A percentile compares a stretch with the other conserved stretches of the same genome.
Evolutionary conservation across 768 basidiomycete genomes (phyloP).

Genomic region (Coprinellus aureogranulatus): DNA sequence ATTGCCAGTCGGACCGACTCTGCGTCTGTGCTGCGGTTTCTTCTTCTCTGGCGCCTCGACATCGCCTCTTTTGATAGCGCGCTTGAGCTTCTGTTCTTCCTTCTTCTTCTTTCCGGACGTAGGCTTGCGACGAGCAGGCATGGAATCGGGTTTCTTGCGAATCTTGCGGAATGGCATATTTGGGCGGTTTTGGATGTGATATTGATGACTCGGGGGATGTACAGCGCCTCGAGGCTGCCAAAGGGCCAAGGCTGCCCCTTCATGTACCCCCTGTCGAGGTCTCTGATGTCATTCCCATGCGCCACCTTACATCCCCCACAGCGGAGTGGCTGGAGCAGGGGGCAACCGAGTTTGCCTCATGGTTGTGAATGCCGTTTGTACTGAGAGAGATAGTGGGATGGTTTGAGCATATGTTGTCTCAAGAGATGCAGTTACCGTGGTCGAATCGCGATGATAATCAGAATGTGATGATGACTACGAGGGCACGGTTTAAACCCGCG

Average conservation of each 20-base stretch:
- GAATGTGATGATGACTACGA: not conserved
- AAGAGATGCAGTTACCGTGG: too few species aligned
- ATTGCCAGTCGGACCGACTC: slow-evolving; percentile 30
- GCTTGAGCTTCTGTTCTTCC: slow-evolving; percentile 70
- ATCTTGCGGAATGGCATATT: too few species aligned
- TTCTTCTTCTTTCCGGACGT: slow-evolving; percentile 68
- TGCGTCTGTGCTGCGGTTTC: slow-evolving; percentile 24
- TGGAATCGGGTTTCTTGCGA: slow-evolving; percentile 9
- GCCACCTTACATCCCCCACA: too few species aligned
- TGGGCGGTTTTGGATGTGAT: too few species aligned
- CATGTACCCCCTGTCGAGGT: not conserved
- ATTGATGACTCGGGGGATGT: too few species aligned
- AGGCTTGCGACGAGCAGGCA: slow-evolving; percentile 50
- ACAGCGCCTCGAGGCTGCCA: not conserved
- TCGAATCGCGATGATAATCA: not conserved
- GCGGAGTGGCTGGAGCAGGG: too few species aligned
- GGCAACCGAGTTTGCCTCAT: too few species aligned
- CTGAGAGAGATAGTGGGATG: too few species aligned
- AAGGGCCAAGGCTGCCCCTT: not conserved
- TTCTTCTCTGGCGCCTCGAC: slow-evolving; percentile 37
- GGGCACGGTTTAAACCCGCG: slow-evolving; percentile 5
- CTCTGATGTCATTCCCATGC: slow-evolving; percentile 16
- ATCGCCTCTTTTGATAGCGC: slow-evolving; percentile 84
- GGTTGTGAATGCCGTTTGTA: too few species aligned
- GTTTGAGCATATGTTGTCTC: too few species aligned